Evolutionary conservation across 1,284 basidiomycete genomes (phyloP).

Genomic region (Hemileia vastatrix): DNA sequence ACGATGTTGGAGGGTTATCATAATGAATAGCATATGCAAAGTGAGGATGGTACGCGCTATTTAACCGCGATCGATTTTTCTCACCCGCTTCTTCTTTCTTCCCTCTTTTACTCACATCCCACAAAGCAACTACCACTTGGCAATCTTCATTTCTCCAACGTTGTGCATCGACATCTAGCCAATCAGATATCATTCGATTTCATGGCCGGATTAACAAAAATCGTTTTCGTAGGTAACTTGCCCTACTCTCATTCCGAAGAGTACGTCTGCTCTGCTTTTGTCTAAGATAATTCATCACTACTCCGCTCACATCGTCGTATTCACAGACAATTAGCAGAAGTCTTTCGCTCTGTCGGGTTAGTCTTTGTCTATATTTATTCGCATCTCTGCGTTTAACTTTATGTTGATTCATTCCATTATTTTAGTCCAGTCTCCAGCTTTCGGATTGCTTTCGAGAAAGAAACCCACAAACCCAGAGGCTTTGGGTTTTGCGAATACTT

Average conservation of each 20-base stretch:
- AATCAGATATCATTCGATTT: too few species aligned
- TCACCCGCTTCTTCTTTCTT: too few species aligned
- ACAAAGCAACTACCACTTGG: too few species aligned
- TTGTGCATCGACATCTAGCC: too few species aligned
- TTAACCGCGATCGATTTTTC: too few species aligned
- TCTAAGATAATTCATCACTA: not conserved
- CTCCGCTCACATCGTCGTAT: not conserved
- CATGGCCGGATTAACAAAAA: conserved; percentile 21
- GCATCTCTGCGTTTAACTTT: not conserved
- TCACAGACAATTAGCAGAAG: conserved; percentile 19
- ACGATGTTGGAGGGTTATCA: too few species aligned
- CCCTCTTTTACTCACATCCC: too few species aligned
- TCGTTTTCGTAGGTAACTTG: conserved; percentile 20
- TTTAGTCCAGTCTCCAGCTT: conserved; percentile 14
- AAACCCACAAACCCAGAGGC: conserved; percentile 15
- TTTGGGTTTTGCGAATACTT: conserved; percentile 23
- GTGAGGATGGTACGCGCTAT: too few species aligned
- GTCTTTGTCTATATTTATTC: not conserved
- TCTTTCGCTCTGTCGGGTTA: conserved; percentile 17
- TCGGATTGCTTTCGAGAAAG: conserved; percentile 20
- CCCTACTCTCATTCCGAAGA: conserved; percentile 22
- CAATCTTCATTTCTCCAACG: too few species aligned
- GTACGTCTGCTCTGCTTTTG: not conserved
- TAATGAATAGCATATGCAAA: too few species aligned
- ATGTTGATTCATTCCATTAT: not conserved